Base-by-base conservation (phyloP, 2,329 filamentous ascomycete species). In the Aureobasidium leucospermi region DNA sequence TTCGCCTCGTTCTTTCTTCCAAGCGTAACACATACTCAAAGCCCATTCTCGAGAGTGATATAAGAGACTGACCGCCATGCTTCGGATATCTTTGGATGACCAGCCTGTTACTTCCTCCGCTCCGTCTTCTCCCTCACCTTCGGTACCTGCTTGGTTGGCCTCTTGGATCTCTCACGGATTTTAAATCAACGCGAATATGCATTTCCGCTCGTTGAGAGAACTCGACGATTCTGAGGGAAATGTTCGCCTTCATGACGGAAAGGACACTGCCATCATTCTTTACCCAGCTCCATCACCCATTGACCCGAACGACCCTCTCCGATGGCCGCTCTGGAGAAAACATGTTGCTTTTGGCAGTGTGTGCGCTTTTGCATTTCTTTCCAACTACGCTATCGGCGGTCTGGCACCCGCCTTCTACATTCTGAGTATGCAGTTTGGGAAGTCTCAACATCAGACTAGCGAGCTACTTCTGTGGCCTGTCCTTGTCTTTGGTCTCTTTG, bases 271-370 rank as follows among this genome's bases (percentile, higher is more conserved):
- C 42, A 61, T 76, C 32, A 74, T 81, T 15, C 67, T 80, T 7
- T 71, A 79, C n/a, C 79, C 79, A 7, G 73, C 75, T 51, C 79
- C 79, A 0, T 76, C 75, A 23, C 63, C 70, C 2, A 71, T 74
- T 43, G 74, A 80, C 61, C 70, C 76, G 4, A 75, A 79, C 61
- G 78, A 81, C 63, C 79, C 78, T 7, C 70, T 81, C 3, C 70
- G 75, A 48, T 80, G 77, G 77, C 73, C 73, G 5, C 67, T 65
- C n/a, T 71, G 69, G 65, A 79, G 78, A 72, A 81, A 81, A 63
- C 69, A 70, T 42, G 66, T 77, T 38, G 72, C 73, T n/a, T 78
- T 79, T 64, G 66, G 67, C 16, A 70, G 73, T 63, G 74, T 76
- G 6, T 73, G 78, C 52, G 73, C 70, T n/a, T 78, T 78, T 64